Percentiles rank a stretch among this genome's conserved stretches.
These are phyloP conservation scores for Clonostachys chloroleuca DNA, from an alignment of 2,329 filamentous ascomycete species.

Conservation along the genomic window DNA sequence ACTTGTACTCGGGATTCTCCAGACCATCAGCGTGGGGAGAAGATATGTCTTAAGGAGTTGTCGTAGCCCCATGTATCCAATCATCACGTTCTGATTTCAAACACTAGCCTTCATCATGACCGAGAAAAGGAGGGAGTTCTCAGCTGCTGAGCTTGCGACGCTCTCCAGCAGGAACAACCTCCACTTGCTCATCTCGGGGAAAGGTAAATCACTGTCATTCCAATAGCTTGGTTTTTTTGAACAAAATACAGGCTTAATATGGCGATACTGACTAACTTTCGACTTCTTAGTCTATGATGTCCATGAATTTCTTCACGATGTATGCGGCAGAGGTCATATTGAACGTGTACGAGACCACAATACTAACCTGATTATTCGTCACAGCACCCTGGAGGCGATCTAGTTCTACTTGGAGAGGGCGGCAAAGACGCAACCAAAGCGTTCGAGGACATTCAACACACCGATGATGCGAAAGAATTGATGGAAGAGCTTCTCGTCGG, in stretches of 20 bases:
- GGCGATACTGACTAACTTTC: neutral
- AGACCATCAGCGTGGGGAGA: no score
- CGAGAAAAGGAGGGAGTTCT: neutral
- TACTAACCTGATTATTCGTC: neutral
- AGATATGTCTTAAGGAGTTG: no score
- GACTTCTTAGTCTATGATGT: neutral
- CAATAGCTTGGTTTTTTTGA: neutral
- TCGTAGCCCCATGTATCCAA: no score
- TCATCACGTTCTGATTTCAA: no score
- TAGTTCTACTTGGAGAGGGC: neutral
- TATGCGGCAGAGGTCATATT: neutral
- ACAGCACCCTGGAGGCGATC: neutral
- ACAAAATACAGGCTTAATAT: neutral
- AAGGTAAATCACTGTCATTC: neutral
- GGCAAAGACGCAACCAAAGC: neutral
- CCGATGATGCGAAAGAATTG: neutral
- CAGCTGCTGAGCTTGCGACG: neutral
- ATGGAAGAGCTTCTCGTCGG: neutral
- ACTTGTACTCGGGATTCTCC: no score
- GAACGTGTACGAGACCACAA: neutral
- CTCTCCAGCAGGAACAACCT: neutral
- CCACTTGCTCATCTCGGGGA: neutral
- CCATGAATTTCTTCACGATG: neutral
- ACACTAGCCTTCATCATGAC: neutral
- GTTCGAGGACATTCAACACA: neutral